These are phyloP conservation scores for Tothia fuscella DNA, from an alignment of 2,329 filamentous ascomycete species.

Conservation along the genomic window DNA sequence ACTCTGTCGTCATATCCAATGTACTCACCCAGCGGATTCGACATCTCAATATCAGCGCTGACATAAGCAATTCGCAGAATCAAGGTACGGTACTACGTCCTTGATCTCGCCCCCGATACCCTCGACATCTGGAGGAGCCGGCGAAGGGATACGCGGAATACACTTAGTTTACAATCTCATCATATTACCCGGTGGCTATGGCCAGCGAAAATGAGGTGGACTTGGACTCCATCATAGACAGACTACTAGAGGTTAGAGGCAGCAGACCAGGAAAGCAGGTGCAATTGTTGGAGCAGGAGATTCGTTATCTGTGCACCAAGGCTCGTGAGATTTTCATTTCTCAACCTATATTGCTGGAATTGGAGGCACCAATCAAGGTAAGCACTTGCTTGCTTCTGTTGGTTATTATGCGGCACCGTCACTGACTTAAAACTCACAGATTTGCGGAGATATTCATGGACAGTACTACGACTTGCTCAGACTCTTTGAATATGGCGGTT, in stretches of 20 bases:
- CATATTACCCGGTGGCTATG: constrained; percentile 33
- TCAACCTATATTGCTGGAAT: constrained; percentile 91
- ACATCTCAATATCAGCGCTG: too few species aligned
- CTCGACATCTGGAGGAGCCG: constrained; percentile 5
- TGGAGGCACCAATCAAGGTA: constrained; percentile 99
- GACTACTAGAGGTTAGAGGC: constrained; percentile 91
- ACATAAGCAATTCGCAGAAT: too few species aligned
- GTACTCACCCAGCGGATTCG: too few species aligned
- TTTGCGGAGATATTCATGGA: constrained; percentile 97
- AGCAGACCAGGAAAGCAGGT: constrained; percentile 98
- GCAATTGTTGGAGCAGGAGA: constrained; percentile 90
- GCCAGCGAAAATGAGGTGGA: constrained; percentile 82
- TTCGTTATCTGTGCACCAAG: constrained; percentile 95
- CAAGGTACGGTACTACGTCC: background rate
- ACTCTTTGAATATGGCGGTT: constrained; percentile 95
- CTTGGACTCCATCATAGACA: constrained; percentile 98
- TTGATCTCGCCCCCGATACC: constrained; percentile 1
- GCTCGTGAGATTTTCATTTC: constrained; percentile 99
- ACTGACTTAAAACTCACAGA: constrained; percentile 42
- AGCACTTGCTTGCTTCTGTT: constrained; percentile 18
- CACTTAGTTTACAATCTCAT: constrained; percentile 3
- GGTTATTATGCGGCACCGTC: background rate
- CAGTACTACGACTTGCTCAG: constrained; percentile 98
- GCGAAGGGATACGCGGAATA: constrained; percentile 7
- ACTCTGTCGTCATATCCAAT: too few species aligned